Evolutionary conservation across 1,139 yeast genomes (phyloP), one percentile per base, ranked within the genome.

Genomic region (Protomyces arabidopsidicola): DNA sequence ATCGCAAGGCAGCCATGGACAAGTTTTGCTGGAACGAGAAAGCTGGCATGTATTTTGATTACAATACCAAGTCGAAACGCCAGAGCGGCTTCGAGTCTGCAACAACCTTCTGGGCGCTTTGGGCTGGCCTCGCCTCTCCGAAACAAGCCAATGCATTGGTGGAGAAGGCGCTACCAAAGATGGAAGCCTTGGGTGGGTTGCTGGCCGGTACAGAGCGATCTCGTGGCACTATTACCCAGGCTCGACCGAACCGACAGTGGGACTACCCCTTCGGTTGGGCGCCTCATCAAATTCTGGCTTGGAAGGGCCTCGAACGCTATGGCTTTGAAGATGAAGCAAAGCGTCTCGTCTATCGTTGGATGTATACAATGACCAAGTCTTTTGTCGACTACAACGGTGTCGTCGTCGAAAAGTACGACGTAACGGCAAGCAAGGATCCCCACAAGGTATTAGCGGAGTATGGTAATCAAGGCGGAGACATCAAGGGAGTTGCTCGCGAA

Each of bases 211-310:
- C 97, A 0, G 81, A 84, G 69, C 75, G 81, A 70, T 85, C 93
- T 3, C 79, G 96, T 66, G 97, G 97, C 34, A 84, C 78, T 18
- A 78, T 88, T 36, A 84, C 87, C 1, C 75, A 88, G 36, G 78
- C 82, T 60, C 79, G 91, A 70, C 97, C 96, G 27, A 84, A 88
- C 39, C 82, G 98, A 74, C 98, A 93, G 77, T 93, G 98, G 98
- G 98, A 93, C 74, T 93, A 86, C 73, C 98, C 98, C 5, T 90
- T 79, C 72, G 98, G 98, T 3, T 93, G 98, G 98, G 97, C 98
- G 0, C 98, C 98, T 1, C 98, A 95, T 74, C 98, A 93, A 74
- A 89, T 93, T 22, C 76, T 93, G 63, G 95, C 96, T 0, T 93
- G 98, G 98, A 82, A 82, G 53, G 98, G 98, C 0, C 78, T 93